Evolutionary conservation across 164 flowering plant species (phyloP), one percentile per base, ranked within the genome.

Genomic region (Akebia trifoliata): DNA sequence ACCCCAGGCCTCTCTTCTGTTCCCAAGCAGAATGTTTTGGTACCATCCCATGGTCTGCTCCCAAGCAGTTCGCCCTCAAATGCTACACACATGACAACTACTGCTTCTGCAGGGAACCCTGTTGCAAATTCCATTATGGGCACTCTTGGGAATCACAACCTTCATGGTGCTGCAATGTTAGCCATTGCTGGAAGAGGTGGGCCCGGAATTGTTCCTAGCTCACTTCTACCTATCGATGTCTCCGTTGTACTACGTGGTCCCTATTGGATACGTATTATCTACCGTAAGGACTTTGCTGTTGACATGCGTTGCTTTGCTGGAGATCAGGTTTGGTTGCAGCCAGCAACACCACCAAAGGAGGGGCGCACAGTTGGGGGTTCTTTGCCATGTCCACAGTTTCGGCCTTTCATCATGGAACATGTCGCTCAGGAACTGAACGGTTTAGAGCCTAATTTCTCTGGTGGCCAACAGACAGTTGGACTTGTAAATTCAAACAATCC

Each of bases 291-390:
- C 28, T 94, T 94, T 82, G 87, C 97, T 2, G 95, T 94, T 55
- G 97, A 94, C 71, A 90, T 94, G 99, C 88, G 99, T 36, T 94
- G 97, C 77, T 90, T 83, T 81, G 96, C 95, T 63, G 99, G 99
- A 63, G 99, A 94, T 69, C 96, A 94, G 64, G 95, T 94, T 25
- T 94, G 99, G 99, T 66, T 94, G 78, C 99, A 90, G 62, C 99
- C 99, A 44, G 97, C 97, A 60, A 90, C 99, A 48, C 99, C 99
- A 12, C 96, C 97, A 17, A 86, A 83, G 69, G 96, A 78, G 8
- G 97, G 92, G 3, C 81, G 85, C 38, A 69, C 85, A 6, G 78
- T 78, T 74, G 99, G 99, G 49, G 99, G 99, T 24, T 94, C 99
- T 12, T 72, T 94, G 39, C 96, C 99, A 44, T 94, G 99, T 51